phyloP scores from a whole-genome alignment of 257 asterid genomes.

The Gentiana dahurica region DNA sequence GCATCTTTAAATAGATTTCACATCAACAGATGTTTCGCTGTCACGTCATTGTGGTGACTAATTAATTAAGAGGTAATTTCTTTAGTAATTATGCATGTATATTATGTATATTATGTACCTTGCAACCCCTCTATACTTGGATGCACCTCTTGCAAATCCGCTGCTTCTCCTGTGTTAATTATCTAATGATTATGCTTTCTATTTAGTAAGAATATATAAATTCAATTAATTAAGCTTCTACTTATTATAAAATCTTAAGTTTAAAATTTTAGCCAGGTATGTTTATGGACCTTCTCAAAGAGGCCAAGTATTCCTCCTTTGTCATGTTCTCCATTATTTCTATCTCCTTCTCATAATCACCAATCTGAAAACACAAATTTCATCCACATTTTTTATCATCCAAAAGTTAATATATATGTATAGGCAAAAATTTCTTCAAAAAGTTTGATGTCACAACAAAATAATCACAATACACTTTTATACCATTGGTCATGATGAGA shows the following conservation, averaged over 20 bases:
- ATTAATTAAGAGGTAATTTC: too few species aligned
- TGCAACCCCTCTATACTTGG: constrained; percentile 84
- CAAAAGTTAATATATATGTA: too few species aligned
- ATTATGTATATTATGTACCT: constrained; percentile 24
- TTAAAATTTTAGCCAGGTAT: background rate
- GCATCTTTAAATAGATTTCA: too few species aligned
- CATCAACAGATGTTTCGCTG: too few species aligned
- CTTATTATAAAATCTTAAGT: background rate
- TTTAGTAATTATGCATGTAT: too few species aligned
- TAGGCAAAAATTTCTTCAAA: background rate
- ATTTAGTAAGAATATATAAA: too few species aligned
- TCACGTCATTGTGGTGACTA: too few species aligned
- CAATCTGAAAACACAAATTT: constrained; percentile 19
- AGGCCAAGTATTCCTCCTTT: constrained; percentile 46
- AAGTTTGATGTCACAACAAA: background rate
- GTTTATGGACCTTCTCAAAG: constrained; percentile 44
- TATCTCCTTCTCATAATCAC: constrained; percentile 29
- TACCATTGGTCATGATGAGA: too few species aligned
- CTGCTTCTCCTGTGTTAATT: constrained; percentile 44
- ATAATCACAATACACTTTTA: too few species aligned
- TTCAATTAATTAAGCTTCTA: too few species aligned
- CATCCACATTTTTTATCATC: too few species aligned
- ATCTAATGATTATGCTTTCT: background rate
- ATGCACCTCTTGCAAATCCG: constrained; percentile 82
- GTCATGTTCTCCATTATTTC: constrained; percentile 41